Conservation (phyloP, 2,329 filamentous ascomycete species). For the Cryphonectria parasitica region DNA sequence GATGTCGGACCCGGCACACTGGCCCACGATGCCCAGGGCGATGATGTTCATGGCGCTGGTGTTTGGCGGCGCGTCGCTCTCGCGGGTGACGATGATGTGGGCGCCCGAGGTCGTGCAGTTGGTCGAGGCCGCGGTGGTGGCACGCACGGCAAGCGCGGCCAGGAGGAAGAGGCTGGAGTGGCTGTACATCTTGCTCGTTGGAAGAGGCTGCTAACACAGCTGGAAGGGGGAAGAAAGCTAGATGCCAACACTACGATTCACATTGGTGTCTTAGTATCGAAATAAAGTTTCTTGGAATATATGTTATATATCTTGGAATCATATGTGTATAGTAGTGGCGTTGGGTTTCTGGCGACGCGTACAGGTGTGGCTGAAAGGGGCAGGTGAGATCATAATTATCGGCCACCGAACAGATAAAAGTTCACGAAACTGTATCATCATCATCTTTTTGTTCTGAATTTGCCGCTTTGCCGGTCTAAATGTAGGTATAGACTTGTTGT, state of each 20-base stretch:
- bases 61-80: conserved; percentile 42
- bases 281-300: not conserved
- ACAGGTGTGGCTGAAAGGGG: not conserved
- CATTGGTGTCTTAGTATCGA: not conserved
- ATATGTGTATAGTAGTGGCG: not conserved
- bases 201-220: not conserved
- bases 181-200: not conserved
- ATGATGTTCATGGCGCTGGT: conserved; percentile 41
- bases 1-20: conserved; percentile 41
- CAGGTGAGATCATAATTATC: not conserved
- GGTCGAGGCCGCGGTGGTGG: conserved; percentile 1
- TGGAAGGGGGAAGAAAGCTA: not conserved
- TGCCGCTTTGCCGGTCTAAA: not conserved
- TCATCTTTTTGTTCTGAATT: not conserved
- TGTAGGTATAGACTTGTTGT: not conserved
- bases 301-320: not conserved
- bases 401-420: conserved; percentile 1
- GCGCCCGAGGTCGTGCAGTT: conserved; percentile 13
- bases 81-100: conserved; percentile 46
- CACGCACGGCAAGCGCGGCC: not conserved
- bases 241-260: not conserved
- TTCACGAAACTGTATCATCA: not conserved
- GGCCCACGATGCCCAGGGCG: conserved; percentile 39
- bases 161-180: not conserved
- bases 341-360: not conserved